Conservation (phyloP, 768 basidiomycete genomes). For the Pleurotus tuber-regium region DNA sequence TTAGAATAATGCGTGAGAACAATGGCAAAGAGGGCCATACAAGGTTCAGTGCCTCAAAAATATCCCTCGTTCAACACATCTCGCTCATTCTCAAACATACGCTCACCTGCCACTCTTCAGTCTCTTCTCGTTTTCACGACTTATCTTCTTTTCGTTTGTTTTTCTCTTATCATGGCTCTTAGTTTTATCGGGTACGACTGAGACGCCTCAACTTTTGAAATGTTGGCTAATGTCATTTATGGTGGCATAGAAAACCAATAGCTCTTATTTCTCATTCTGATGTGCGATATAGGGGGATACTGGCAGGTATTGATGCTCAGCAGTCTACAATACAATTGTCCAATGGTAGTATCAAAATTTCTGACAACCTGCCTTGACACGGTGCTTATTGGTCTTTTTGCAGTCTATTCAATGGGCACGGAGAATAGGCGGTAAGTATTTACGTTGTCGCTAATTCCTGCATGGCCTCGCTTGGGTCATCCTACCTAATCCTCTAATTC, state of each 20-base stretch:
- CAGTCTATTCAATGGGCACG: slow-evolving; percentile 87
- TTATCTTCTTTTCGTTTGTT: background rate
- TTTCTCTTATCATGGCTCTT: slow-evolving; percentile 50
- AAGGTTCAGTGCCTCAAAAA: background rate
- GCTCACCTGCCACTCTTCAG: background rate
- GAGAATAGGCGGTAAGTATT: slow-evolving; percentile 78
- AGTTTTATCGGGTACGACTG: slow-evolving; percentile 69
- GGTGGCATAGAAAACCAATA: slow-evolving; percentile 66
- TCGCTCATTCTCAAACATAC: slow-evolving; percentile 4
- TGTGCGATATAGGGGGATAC: slow-evolving; percentile 85
- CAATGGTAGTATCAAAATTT: slow-evolving; percentile 53
- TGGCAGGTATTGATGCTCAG: slow-evolving; percentile 82
- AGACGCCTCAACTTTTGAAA: background rate
- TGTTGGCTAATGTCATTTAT: slow-evolving; percentile 1
- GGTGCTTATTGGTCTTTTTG: slow-evolving; percentile 12
- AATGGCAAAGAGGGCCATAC: slow-evolving; percentile 3
- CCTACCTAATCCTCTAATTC: background rate
- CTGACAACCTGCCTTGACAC: too few relatives aligned
- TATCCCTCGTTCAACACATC: background rate
- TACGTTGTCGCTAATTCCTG: background rate
- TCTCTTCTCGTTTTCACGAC: background rate
- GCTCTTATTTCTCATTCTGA: slow-evolving; percentile 90
- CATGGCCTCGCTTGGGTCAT: background rate
- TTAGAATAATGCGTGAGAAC: slow-evolving; percentile 1
- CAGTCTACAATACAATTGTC: slow-evolving; percentile 87